A percentile compares a stretch with the other conserved stretches of the same genome.
Conservation (phyloP, 1,284 basidiomycete genomes). For the Pyrrhoderma lamaoense region DNA sequence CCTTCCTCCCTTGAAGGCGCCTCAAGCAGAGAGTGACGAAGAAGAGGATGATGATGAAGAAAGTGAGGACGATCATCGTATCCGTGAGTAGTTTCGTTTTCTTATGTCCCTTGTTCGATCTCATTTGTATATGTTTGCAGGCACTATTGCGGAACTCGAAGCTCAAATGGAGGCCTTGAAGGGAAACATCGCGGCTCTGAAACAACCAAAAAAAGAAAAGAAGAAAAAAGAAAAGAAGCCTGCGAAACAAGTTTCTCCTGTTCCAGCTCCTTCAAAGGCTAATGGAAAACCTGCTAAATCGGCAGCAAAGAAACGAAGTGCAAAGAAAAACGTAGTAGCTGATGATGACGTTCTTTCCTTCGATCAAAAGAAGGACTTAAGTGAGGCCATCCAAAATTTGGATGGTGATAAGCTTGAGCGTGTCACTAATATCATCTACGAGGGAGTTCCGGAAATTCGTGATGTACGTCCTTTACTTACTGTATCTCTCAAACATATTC, state of each 20-base stretch:
- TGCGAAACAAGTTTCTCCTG: conserved; percentile 36
- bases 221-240: conserved; percentile 60
- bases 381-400: conserved; percentile 80
- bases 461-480: conserved; percentile 54
- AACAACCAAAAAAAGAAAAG: conserved; percentile 39
- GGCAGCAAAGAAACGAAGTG: conserved; percentile 43
- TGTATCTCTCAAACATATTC: conserved; percentile 11
- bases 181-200: conserved; percentile 54
- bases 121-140: conserved; percentile 29
- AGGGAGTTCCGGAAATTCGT: conserved; percentile 81
- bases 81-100: conserved; percentile 24
- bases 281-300: conserved; percentile 34
- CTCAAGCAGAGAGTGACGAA: conserved; percentile 37
- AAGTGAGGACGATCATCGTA: conserved; percentile 27
- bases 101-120: neutral
- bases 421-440: conserved; percentile 89
- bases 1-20: conserved; percentile 54
- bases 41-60: conserved; percentile 45
- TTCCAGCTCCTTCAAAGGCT: conserved; percentile 58
- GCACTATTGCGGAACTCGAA: conserved; percentile 60
- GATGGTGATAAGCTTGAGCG: conserved; percentile 74
- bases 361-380: conserved; percentile 94
- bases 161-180: conserved; percentile 67
- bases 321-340: conserved; percentile 30
- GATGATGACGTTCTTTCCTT: conserved; percentile 76